phyloP scores from a whole-genome alignment of 768 basidiomycete genomes.

The Holtermannia corniformis region DNA sequence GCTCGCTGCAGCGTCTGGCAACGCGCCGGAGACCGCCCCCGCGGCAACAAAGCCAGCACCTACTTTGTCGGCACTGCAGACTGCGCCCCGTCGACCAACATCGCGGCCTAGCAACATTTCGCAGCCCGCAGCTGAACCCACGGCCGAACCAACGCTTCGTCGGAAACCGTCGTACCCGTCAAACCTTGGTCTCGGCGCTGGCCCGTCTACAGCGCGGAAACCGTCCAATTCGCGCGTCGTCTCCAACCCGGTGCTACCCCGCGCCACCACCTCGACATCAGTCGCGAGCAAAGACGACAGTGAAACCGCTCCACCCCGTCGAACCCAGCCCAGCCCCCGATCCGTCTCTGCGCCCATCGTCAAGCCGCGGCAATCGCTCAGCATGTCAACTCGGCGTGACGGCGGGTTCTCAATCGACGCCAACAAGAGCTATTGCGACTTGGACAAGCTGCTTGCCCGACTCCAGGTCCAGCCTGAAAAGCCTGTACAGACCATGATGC shows the following conservation, averaged over 20 bases:
- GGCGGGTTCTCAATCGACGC: constrained; percentile 16
- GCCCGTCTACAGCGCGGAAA: constrained; percentile 5
- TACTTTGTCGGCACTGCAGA: too few relatives aligned
- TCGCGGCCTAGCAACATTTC: too few relatives aligned
- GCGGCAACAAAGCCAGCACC: too few relatives aligned
- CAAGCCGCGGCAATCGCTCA: constrained; percentile 3
- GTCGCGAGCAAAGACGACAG: neutral
- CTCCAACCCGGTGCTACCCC: constrained; percentile 20
- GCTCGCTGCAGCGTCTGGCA: too few relatives aligned
- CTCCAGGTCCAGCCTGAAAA: constrained; percentile 15
- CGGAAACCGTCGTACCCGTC: constrained; percentile 35
- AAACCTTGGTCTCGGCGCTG: constrained; percentile 23
- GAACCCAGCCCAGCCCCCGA: constrained; percentile 6
- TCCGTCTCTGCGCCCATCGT: constrained; percentile 26
- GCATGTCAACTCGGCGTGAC: constrained; percentile 12
- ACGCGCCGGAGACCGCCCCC: too few relatives aligned
- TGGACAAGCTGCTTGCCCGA: constrained; percentile 10
- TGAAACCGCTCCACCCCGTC: neutral
- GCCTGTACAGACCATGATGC: neutral
- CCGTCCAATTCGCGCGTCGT: constrained; percentile 13
- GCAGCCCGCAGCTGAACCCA: too few relatives aligned
- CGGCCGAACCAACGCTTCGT: constrained; percentile 2
- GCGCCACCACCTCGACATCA: too few relatives aligned
- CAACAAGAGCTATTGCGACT: constrained; percentile 16
- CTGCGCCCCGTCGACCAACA: too few relatives aligned